These are phyloP conservation scores for Penicillium verhagenii DNA, from an alignment of 495 filamentous ascomycete genomes.

Conservation along the genomic window DNA sequence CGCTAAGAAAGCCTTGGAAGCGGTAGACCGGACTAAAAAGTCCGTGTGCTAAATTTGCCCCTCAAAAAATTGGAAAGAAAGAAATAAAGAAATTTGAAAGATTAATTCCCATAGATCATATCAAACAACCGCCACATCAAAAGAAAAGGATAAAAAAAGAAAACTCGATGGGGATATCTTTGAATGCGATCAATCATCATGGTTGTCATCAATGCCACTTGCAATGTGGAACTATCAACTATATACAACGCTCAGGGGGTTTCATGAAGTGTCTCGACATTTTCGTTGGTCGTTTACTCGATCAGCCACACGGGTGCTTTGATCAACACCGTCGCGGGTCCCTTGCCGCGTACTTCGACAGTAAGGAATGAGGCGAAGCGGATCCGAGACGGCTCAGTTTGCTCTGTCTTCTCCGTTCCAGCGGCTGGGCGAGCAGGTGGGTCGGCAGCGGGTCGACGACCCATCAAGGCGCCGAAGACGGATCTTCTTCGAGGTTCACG, in stretches of 20 bases:
- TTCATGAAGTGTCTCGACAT: neutral
- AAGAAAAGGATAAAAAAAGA: too few species aligned
- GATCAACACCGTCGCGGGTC: constrained; percentile 68
- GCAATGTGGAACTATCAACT: neutral
- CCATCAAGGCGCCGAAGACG: constrained; percentile 52
- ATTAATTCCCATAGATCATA: neutral
- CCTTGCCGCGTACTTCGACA: constrained; percentile 70
- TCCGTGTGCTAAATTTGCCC: neutral
- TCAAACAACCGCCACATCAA: constrained; percentile 5
- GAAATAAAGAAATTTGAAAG: neutral
- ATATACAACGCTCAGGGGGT: constrained; percentile 2
- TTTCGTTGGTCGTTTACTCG: constrained; percentile 22
- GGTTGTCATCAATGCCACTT: constrained; percentile 1
- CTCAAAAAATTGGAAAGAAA: neutral
- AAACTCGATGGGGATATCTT: constrained; percentile 21
- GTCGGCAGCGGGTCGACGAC: constrained; percentile 27
- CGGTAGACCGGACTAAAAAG: neutral
- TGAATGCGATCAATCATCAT: constrained; percentile 18
- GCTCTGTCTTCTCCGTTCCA: constrained; percentile 13
- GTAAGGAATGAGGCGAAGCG: constrained; percentile 82
- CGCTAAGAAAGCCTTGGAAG: neutral
- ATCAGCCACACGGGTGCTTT: constrained; percentile 89
- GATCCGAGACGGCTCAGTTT: constrained; percentile 42
- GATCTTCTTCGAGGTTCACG: constrained; percentile 26
- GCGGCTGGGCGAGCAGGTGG: constrained; percentile 10